A percentile compares a stretch with the other conserved stretches of the same genome.
These are phyloP conservation scores for Rhododendron ovatum DNA, from an alignment of 148 eudicot species.

Conservation along the genomic window DNA sequence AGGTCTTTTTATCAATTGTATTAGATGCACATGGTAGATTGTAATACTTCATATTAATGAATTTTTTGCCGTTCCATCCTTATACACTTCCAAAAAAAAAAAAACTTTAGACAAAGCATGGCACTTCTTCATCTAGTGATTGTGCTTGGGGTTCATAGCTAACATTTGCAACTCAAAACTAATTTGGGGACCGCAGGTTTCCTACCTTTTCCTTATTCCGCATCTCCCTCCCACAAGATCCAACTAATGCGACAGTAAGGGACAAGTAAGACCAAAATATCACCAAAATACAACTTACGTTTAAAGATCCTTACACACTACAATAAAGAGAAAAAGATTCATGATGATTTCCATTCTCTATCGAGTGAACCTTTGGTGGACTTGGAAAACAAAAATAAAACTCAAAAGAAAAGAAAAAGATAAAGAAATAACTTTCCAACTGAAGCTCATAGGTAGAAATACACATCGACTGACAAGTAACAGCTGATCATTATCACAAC, in stretches of 20 bases:
- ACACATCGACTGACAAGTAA: background rate
- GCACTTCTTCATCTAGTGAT: background rate
- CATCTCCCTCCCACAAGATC: background rate
- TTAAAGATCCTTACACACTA: background rate
- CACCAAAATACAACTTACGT: background rate
- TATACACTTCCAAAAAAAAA: too few relatives aligned
- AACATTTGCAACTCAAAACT: background rate
- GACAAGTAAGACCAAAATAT: background rate
- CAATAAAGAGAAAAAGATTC: background rate
- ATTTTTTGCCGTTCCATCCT: too few relatives aligned
- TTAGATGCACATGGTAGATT: too few relatives aligned
- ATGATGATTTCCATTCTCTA: background rate
- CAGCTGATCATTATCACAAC: background rate
- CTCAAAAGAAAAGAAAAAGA: background rate
- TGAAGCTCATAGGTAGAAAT: background rate
- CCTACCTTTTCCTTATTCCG: background rate
- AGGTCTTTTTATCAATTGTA: too few relatives aligned
- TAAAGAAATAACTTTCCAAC: background rate
- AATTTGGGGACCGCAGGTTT: background rate
- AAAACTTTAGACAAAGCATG: background rate
- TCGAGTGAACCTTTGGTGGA: background rate
- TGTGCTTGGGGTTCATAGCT: background rate
- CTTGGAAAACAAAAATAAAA: background rate
- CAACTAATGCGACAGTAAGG: background rate
- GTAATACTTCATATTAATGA: too few relatives aligned